Conservation (phyloP, 148 eudicot species). For the Hydrangea macrophylla region DNA sequence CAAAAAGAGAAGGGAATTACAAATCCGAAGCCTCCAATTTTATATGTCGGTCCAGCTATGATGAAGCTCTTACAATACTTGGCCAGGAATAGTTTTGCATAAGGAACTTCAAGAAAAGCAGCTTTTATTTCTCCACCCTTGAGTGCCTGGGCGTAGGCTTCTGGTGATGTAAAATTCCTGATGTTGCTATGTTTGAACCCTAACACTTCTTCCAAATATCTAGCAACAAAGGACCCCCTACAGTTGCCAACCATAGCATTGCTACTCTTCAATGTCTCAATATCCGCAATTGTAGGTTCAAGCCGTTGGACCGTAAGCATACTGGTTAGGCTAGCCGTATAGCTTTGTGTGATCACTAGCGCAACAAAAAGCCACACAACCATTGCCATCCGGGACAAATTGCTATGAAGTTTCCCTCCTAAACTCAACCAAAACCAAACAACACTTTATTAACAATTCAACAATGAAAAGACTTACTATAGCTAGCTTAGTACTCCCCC, state of each 20-base stretch:
- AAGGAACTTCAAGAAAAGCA: constrained; percentile 21
- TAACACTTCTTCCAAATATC: constrained; percentile 18
- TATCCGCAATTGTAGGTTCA: constrained; percentile 10
- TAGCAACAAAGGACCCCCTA: constrained; percentile 13
- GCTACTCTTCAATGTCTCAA: constrained; percentile 15
- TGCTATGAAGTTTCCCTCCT: constrained; percentile 15
- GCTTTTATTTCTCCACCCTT: constrained; percentile 21
- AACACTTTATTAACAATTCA: not conserved
- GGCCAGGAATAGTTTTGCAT: constrained; percentile 24
- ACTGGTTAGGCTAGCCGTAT: constrained; percentile 22
- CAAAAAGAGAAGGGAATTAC: constrained; percentile 11
- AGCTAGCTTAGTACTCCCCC: too few species aligned
- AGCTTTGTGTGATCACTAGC: constrained; percentile 17
- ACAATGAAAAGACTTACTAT: too few species aligned
- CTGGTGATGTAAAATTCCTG: constrained; percentile 7
- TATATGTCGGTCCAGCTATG: constrained; percentile 14
- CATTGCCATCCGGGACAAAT: constrained; percentile 17
- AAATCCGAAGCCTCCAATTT: constrained; percentile 29
- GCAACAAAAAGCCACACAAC: constrained; percentile 22
- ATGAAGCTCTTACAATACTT: constrained; percentile 23
- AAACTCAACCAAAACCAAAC: not conserved
- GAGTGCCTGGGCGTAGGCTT: constrained; percentile 16
- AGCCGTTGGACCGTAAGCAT: constrained; percentile 25
- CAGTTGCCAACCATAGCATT: constrained; percentile 26
- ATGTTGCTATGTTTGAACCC: constrained; percentile 15